These are phyloP conservation scores for Jatropha podagrica DNA, from an alignment of 441 rosid species.

Conservation along the genomic window DNA sequence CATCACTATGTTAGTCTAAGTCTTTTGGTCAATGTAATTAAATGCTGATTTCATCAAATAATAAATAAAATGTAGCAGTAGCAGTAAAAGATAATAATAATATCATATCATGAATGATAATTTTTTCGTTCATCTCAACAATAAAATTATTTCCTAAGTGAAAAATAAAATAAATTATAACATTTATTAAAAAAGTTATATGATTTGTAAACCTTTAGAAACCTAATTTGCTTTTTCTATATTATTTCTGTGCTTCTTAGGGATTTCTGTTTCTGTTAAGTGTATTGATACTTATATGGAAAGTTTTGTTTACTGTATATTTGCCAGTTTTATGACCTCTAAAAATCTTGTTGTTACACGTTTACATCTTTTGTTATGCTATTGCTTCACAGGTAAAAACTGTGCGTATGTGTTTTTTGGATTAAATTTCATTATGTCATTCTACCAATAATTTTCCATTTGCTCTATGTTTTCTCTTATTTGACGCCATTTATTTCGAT, in stretches of 20 bases:
- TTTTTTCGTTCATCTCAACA: too few relatives aligned
- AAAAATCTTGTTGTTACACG: neutral
- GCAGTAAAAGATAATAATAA: too few relatives aligned
- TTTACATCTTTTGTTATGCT: neutral
- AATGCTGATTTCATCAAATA: too few relatives aligned
- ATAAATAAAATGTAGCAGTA: too few relatives aligned
- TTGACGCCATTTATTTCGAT: conserved; percentile 9
- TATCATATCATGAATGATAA: too few relatives aligned
- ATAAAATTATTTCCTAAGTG: too few relatives aligned
- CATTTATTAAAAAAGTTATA: too few relatives aligned
- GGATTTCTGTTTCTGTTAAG: neutral
- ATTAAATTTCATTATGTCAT: neutral
- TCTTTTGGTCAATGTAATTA: too few relatives aligned
- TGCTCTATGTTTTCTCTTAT: neutral
- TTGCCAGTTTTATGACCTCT: neutral
- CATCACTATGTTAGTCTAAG: too few relatives aligned
- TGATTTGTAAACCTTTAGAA: too few relatives aligned
- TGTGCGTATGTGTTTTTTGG: neutral
- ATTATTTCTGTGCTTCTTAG: neutral
- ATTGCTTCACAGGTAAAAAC: neutral
- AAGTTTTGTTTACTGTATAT: neutral
- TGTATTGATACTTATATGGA: neutral
- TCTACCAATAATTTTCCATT: neutral
- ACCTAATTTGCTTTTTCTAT: too few relatives aligned
- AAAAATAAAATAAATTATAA: too few relatives aligned